Conservation (phyloP, 129 eudicot genomes). For the Escallonia herrerae region DNA sequence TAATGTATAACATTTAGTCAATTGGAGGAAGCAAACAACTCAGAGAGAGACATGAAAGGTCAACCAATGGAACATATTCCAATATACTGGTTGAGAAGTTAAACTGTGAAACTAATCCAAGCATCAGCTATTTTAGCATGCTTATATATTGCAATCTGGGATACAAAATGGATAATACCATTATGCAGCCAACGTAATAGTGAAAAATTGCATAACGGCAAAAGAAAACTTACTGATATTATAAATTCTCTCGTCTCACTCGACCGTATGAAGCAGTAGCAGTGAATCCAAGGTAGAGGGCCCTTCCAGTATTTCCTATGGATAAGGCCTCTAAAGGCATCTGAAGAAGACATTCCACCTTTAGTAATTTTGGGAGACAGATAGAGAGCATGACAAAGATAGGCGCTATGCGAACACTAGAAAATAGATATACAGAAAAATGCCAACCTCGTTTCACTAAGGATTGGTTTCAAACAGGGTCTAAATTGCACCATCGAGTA, state of each 20-base stretch:
- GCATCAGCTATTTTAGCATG: not conserved
- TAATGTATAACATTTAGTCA: too few relatives aligned
- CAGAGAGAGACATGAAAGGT: not conserved
- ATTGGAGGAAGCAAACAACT: not conserved
- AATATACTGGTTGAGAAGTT: not conserved
- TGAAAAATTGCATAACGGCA: too few relatives aligned
- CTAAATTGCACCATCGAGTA: too few relatives aligned
- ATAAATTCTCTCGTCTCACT: slow-evolving; percentile 66
- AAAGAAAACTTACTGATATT: slow-evolving; percentile 46
- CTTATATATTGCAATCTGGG: not conserved
- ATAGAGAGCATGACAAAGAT: not conserved
- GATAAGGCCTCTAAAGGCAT: slow-evolving; percentile 66
- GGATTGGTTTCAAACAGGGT: too few relatives aligned
- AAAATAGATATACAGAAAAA: not conserved
- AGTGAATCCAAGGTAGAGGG: slow-evolving; percentile 83
- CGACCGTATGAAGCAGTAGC: slow-evolving; percentile 93
- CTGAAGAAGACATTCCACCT: slow-evolving; percentile 30
- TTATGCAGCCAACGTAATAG: too few relatives aligned
- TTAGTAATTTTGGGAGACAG: not conserved
- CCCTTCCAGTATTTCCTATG: slow-evolving; percentile 71
- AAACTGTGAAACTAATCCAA: not conserved
- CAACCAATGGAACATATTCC: too few relatives aligned
- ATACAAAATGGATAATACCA: too few relatives aligned
- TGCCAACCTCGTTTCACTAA: too few relatives aligned
- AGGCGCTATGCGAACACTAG: not conserved